A percentile compares a stretch with the other conserved stretches of the same genome.
Evolutionary conservation across 106 monocot genomes (phyloP).

Genomic region (Dioscorea alata): DNA sequence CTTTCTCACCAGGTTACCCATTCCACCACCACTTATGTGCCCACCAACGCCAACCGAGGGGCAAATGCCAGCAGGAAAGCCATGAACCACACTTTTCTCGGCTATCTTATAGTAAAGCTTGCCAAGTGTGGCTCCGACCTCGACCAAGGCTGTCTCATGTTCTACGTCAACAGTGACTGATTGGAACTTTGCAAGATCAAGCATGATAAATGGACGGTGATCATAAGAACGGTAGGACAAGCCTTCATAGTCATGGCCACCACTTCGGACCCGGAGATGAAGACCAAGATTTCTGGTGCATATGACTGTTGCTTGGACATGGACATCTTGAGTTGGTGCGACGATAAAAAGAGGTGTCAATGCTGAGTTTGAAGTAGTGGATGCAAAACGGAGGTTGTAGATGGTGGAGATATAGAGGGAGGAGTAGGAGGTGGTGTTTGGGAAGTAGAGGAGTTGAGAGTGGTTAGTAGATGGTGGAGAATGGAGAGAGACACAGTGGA

Average conservation of each 20-base stretch:
- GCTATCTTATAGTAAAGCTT: slow-evolving; percentile 4
- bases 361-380: background rate
- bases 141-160: background rate
- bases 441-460: slow-evolving; percentile 3
- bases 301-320: slow-evolving; percentile 1
- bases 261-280: slow-evolving; percentile 45
- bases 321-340: background rate
- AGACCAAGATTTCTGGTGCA: background rate
- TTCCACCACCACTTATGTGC: slow-evolving; percentile 4
- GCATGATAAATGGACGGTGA: background rate
- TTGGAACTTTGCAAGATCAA: background rate
- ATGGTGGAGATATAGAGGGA: background rate
- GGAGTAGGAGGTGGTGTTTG: slow-evolving; percentile 2
- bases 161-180: background rate
- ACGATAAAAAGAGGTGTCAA: slow-evolving; percentile 6
- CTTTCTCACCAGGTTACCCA: slow-evolving; percentile 6
- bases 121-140: background rate
- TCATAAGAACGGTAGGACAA: slow-evolving; percentile 22
- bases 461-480: background rate
- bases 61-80: slow-evolving; percentile 6
- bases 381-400: slow-evolving; percentile 2
- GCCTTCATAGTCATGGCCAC: slow-evolving; percentile 64
- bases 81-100: background rate
- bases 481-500: background rate
- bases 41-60: slow-evolving; percentile 2